Evolutionary conservation across 768 basidiomycete genomes (phyloP).

Genomic region (Rhizopogon sp.): DNA sequence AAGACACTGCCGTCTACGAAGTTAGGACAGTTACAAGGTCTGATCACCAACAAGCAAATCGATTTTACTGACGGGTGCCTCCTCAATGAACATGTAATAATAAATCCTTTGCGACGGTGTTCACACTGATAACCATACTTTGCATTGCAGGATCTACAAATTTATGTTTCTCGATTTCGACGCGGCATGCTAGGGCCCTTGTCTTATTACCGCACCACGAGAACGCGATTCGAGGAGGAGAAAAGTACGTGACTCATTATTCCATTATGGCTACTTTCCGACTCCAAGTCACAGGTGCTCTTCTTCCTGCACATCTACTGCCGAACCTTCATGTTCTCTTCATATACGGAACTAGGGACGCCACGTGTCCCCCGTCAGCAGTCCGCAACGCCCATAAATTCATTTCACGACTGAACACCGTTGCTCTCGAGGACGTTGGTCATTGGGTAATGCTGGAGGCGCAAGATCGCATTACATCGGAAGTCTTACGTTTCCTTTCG

Average conservation of each 20-base stretch:
- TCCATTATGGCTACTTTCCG: neutral
- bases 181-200: constrained; percentile 63
- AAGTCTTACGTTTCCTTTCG: constrained; percentile 43
- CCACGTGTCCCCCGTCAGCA: constrained; percentile 35
- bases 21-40: constrained; percentile 7
- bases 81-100: constrained; percentile 14
- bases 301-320: constrained; percentile 38
- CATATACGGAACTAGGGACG: constrained; percentile 55
- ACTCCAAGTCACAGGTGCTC: constrained; percentile 29
- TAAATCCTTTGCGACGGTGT: neutral
- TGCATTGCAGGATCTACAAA: constrained; percentile 45
- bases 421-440: constrained; percentile 49
- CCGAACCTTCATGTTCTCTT: constrained; percentile 54
- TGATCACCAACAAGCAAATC: neutral
- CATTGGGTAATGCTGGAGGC: constrained; percentile 72
- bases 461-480: constrained; percentile 47
- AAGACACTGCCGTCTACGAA: neutral
- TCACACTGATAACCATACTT: neutral
- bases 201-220: constrained; percentile 70
- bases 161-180: constrained; percentile 42
- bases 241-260: constrained; percentile 17
- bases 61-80: constrained; percentile 9
- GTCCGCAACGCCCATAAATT: constrained; percentile 45
- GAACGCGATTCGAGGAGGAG: constrained; percentile 65
- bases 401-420: constrained; percentile 43